Evolutionary conservation across 2,329 filamentous ascomycete species (phyloP), one percentile per base, ranked within the genome.

Genomic region (Trichophyton benhamiae): DNA sequence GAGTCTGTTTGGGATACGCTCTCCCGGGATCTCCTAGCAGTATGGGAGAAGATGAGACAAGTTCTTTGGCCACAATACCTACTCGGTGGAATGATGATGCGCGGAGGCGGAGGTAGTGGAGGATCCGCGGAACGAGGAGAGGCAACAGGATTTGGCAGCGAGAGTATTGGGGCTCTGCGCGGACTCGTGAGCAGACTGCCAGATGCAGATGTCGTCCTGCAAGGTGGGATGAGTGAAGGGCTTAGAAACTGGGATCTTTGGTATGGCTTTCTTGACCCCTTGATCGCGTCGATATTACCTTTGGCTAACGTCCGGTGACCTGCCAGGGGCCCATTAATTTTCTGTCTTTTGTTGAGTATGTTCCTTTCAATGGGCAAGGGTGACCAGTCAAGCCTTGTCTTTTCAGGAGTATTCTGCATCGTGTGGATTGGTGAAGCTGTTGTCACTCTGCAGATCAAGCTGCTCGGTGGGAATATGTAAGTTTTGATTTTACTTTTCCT

Each of bases 11-110:
- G 94, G 94, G 89, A 92, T 49, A 99, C 94, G n/a, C 80, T 99
- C 63, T 89, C 88, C 59, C 87, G 94, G 67, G 94, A 99, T 74
- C 78, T 99, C 66, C 77, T 92, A 6, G 94, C 91, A 27, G 90
- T 97, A 41, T 97, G 94, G 92, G 88, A 89, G 77, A 99, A 99
- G 81, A 90, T 99, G 86, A 87, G 89, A 74, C 92, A 96, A 79
- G 94, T 99, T 44, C 83, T 99, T 63, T 99, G 90, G 76, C 94
- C 94, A 17, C 91, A 91, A 71, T 97, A 97, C 77, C 82, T 99
- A 57, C 86, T 99, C 25, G 84, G 84, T 46, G 84, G 84, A 44
- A 79, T 86, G 69, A 75, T 87, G 75, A 76, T 80, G 65, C 74
- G 79, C 58, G 79, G 81, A 36, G 82, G 82, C n/a, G 81, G 82